Conservation (phyloP, 2,329 filamentous ascomycete genomes). For the Pseudogymnoascus sp. region DNA sequence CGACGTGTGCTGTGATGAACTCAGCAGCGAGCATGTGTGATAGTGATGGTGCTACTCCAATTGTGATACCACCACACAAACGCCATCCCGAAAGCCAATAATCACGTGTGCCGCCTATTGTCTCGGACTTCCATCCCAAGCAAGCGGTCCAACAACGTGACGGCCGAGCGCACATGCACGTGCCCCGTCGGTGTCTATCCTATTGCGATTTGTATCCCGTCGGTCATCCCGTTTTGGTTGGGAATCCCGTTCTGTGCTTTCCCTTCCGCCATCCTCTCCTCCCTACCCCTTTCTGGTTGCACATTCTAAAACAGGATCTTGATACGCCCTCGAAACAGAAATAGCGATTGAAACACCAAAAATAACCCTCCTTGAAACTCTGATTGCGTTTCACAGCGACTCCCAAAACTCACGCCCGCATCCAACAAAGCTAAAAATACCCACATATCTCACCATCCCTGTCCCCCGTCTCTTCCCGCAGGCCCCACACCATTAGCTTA, state of each 20-base stretch:
- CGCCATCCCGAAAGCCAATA: not conserved
- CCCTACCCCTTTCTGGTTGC: not conserved
- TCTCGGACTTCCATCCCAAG: not conserved
- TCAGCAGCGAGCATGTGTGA: not conserved
- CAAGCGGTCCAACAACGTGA: not conserved
- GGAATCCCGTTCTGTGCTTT: too few species aligned
- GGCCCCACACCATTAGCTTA: not conserved
- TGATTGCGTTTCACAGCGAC: too few species aligned
- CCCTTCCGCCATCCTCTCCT: not conserved
- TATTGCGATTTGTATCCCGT: not conserved
- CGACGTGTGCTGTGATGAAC: not conserved
- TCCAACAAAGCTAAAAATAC: not conserved
- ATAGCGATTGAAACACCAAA: not conserved
- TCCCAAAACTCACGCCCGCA: not conserved
- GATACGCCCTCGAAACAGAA: not conserved
- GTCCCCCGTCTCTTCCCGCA: not conserved
- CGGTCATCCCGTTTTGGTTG: not conserved
- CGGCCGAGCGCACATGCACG: not conserved
- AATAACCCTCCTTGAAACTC: not conserved
- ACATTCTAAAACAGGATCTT: not conserved
- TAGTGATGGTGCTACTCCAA: not conserved
- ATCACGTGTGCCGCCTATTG: not conserved
- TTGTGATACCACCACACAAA: not conserved
- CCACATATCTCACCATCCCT: not conserved
- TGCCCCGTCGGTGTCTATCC: not conserved